These are phyloP conservation scores for Exophiala oligosperma DNA, from an alignment of 2,329 filamentous ascomycete genomes.

Conservation along the genomic window DNA sequence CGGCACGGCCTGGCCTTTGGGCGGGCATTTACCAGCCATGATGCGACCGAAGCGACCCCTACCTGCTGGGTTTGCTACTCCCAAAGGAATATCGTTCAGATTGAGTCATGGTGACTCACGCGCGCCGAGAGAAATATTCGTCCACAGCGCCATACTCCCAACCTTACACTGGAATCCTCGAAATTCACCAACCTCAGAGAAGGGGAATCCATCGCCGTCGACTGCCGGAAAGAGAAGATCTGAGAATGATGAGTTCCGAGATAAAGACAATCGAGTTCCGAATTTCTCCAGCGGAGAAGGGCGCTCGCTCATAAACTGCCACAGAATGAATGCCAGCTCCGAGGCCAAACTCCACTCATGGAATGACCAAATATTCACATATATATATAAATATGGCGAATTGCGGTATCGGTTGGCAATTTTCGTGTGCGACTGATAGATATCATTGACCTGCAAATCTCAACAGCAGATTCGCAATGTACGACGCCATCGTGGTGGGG, in stretches of 20 bases:
- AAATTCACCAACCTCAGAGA: too few species aligned
- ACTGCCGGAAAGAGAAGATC: background rate
- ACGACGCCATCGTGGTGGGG: slow-evolving; percentile 43
- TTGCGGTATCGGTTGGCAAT: background rate
- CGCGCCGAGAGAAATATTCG: too few species aligned
- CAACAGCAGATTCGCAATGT: slow-evolving; percentile 4
- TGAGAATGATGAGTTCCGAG: background rate
- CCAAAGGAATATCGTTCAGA: too few species aligned
- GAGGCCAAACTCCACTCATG: background rate
- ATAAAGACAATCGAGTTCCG: background rate
- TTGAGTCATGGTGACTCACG: too few species aligned
- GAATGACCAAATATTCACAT: background rate
- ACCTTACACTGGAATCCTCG: too few species aligned
- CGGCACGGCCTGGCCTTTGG: too few species aligned
- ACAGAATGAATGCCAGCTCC: background rate
- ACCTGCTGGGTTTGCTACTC: too few species aligned
- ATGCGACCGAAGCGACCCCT: too few species aligned
- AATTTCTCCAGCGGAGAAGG: background rate
- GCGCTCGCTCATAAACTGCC: background rate
- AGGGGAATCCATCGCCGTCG: background rate
- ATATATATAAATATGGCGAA: background rate
- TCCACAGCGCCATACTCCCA: too few species aligned
- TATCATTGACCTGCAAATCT: background rate
- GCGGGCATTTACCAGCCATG: too few species aligned
- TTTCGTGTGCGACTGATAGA: too few species aligned